These are phyloP conservation scores for Phaffomyces thermotolerans DNA, from an alignment of 805 yeast species.

Conservation along the genomic window DNA sequence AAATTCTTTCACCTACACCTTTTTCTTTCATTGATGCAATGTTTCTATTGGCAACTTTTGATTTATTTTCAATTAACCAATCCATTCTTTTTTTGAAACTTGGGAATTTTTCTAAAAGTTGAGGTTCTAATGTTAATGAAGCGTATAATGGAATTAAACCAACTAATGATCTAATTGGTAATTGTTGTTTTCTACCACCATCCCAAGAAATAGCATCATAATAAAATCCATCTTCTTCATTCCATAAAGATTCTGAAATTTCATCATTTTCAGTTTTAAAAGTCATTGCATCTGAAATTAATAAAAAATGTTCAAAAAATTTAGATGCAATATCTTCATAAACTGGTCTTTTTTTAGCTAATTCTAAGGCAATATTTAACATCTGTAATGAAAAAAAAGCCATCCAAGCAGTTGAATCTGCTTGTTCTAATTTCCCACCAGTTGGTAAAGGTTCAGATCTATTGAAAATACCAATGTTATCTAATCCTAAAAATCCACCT, in stretches of 20 bases:
- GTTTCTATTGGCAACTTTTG: slow-evolving; percentile 66
- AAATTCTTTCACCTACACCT: slow-evolving; percentile 77
- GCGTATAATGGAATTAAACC: slow-evolving; percentile 92
- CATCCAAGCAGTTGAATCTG: slow-evolving; percentile 98
- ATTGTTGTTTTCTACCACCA: slow-evolving; percentile 51
- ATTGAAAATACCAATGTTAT: slow-evolving; percentile 87
- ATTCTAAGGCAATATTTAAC: slow-evolving; percentile 87
- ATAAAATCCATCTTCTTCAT: slow-evolving; percentile 80
- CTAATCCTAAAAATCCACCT: slow-evolving; percentile 91
- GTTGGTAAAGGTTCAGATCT: slow-evolving; percentile 91
- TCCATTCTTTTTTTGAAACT: slow-evolving; percentile 73
- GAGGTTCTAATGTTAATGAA: slow-evolving; percentile 81
- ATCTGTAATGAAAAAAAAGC: slow-evolving; percentile 85
- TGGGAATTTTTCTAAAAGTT: slow-evolving; percentile 67
- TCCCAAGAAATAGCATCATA: slow-evolving; percentile 90
- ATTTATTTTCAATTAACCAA: slow-evolving; percentile 74
- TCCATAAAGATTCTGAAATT: slow-evolving; percentile 71
- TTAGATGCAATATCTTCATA: slow-evolving; percentile 93
- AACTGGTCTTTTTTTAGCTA: slow-evolving; percentile 76
- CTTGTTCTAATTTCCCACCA: slow-evolving; percentile 85
- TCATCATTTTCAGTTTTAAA: slow-evolving; percentile 41
- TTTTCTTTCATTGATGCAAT: slow-evolving; percentile 71
- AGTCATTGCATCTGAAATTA: slow-evolving; percentile 92
- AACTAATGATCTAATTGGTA: slow-evolving; percentile 84
- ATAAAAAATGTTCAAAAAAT: slow-evolving; percentile 85